A percentile compares a stretch with the other conserved stretches of the same genome.
These are phyloP conservation scores for Globisporangium nagaii DNA, from an alignment of 352 stramenopile genomes.

Conservation along the genomic window DNA sequence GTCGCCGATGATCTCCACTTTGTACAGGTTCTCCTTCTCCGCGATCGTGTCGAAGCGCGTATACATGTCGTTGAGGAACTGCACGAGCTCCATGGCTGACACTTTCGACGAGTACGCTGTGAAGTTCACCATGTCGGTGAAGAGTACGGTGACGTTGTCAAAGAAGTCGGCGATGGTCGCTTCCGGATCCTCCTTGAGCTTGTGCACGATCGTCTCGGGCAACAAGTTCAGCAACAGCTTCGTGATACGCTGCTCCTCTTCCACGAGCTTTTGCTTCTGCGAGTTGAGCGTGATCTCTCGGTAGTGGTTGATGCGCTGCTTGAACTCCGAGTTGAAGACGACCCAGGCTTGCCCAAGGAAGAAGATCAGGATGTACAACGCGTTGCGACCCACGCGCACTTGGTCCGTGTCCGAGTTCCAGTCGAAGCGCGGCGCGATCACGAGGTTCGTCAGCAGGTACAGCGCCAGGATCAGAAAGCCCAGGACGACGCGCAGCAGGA, in stretches of 20 bases:
- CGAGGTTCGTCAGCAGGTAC: constrained; percentile 59
- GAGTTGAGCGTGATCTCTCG: constrained; percentile 77
- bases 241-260: constrained; percentile 74
- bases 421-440: constrained; percentile 38
- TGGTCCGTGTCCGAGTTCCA: constrained; percentile 37
- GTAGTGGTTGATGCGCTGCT: constrained; percentile 86
- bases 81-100: constrained; percentile 80
- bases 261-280: constrained; percentile 79
- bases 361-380: constrained; percentile 82
- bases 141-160: constrained; percentile 80
- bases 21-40: constrained; percentile 84
- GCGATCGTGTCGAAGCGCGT: constrained; percentile 83
- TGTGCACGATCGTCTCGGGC: constrained; percentile 80
- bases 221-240: constrained; percentile 77
- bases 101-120: constrained; percentile 78
- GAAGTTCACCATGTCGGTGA: constrained; percentile 87
- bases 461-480: constrained; percentile 59
- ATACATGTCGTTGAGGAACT: constrained; percentile 88
- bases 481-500: constrained; percentile 50
- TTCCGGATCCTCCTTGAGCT: constrained; percentile 74
- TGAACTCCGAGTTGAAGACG: constrained; percentile 85
- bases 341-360: constrained; percentile 72
- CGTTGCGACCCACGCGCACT: constrained; percentile 55
- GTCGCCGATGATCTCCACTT: constrained; percentile 88
- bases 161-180: constrained; percentile 82